Percentiles rank a stretch among this genome's conserved stretches.
phyloP scores from a whole-genome alignment of 345 rosid genomes.

The Linum trigynum region DNA sequence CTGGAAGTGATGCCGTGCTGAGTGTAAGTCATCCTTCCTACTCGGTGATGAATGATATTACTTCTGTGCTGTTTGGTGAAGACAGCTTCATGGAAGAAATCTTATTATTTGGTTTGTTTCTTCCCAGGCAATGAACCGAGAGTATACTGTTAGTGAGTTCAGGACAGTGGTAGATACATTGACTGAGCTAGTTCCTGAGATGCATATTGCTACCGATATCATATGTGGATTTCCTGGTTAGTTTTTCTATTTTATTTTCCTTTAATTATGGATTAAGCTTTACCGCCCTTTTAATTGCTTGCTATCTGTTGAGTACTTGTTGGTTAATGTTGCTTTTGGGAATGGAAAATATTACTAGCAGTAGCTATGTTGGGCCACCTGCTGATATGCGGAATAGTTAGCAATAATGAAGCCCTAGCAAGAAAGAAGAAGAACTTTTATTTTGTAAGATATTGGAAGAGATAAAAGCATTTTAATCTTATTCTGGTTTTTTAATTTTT shows the following conservation, averaged over 20 bases:
- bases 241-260: conserved; percentile 14
- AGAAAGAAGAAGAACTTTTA: background rate
- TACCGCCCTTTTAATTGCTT: no score
- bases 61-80: background rate
- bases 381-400: background rate
- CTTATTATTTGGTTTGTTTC: conserved; percentile 11
- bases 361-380: background rate
- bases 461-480: conserved; percentile 1
- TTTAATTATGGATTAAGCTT: background rate
- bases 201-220: conserved; percentile 97
- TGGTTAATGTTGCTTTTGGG: no score
- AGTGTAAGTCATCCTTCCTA: conserved; percentile 38
- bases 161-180: conserved; percentile 87
- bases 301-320: background rate
- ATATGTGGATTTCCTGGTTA: conserved; percentile 95
- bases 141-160: conserved; percentile 67
- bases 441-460: background rate
- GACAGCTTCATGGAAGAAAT: conserved; percentile 8
- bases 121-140: conserved; percentile 87
- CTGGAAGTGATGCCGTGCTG: conserved; percentile 76
- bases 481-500: conserved; percentile 3
- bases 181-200: conserved; percentile 81
- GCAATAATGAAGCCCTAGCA: background rate
- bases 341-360: no score
- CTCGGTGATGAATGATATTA: background rate